Percentiles rank a stretch among this genome's conserved stretches.
Evolutionary conservation across 176 grass and related monocot genomes (phyloP).

Genomic region (Carex parvula): DNA sequence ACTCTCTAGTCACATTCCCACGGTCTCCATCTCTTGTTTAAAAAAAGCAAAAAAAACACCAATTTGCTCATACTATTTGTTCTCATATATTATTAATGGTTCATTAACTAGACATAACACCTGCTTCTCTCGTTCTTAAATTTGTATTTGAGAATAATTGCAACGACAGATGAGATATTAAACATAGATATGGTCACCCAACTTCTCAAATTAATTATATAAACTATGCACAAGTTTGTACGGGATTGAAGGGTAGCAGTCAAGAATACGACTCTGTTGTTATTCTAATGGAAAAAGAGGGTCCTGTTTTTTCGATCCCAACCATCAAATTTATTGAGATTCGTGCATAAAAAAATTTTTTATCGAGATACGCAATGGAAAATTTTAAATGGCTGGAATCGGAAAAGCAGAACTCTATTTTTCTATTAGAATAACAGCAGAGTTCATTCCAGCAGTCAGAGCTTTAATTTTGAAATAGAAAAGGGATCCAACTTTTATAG

Average conservation of each 20-base stretch:
- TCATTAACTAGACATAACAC: background rate
- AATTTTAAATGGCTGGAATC: too few species aligned
- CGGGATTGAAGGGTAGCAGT: background rate
- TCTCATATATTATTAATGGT: slow-evolving; percentile 2
- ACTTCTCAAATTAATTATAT: background rate
- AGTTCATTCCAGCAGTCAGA: too few species aligned
- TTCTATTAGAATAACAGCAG: too few species aligned
- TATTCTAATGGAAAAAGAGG: too few species aligned
- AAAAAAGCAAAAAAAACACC: background rate
- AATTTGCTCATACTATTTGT: background rate
- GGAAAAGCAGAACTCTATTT: too few species aligned
- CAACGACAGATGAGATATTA: background rate
- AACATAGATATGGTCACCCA: background rate
- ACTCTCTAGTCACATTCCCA: background rate
- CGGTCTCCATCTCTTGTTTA: background rate
- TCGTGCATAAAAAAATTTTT: too few species aligned
- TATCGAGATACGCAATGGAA: too few species aligned
- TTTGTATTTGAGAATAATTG: background rate
- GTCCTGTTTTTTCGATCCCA: too few species aligned
- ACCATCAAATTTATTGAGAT: too few species aligned
- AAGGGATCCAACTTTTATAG: too few species aligned
- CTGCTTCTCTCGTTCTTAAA: background rate
- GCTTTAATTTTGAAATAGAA: background rate
- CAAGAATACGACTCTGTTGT: too few species aligned
- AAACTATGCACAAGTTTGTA: background rate